These are phyloP conservation scores for Corymbia citriodora DNA, from an alignment of 441 rosid species.

Conservation along the genomic window DNA sequence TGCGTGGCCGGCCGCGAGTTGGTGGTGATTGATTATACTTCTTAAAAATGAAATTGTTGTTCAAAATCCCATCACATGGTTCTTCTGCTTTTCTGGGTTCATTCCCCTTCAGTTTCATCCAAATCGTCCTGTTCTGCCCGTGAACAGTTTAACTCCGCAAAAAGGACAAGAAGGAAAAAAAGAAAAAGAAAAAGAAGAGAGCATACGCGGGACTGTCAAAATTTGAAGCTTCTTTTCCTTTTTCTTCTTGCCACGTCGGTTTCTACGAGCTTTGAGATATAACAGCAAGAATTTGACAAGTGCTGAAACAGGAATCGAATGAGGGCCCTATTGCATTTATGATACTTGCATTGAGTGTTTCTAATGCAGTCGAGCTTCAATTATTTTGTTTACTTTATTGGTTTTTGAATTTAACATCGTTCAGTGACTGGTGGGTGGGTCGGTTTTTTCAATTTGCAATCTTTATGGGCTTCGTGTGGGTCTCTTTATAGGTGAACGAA, in stretches of 20 bases:
- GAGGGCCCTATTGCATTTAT: conserved; percentile 36
- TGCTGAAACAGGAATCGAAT: conserved; percentile 12
- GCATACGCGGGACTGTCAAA: background rate
- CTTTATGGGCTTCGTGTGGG: conserved; percentile 25
- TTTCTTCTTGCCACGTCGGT: background rate
- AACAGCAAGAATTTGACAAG: background rate
- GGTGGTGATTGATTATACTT: background rate
- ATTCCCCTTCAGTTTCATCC: background rate
- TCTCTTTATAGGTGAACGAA: conserved; percentile 24
- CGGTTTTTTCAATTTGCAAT: background rate
- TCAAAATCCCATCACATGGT: background rate
- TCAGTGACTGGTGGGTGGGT: background rate
- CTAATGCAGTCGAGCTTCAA: background rate
- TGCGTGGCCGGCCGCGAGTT: background rate
- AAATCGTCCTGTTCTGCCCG: background rate
- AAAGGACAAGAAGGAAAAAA: background rate
- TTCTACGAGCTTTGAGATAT: background rate
- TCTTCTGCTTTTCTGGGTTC: background rate
- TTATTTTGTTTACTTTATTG: background rate
- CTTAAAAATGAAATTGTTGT: background rate
- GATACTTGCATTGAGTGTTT: conserved; percentile 4
- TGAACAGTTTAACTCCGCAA: background rate
- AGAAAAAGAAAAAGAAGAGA: background rate
- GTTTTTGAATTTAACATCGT: background rate
- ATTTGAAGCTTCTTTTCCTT: background rate